Evolutionary conservation across 768 basidiomycete genomes (phyloP).

Genomic region (Crucibulum laeve): DNA sequence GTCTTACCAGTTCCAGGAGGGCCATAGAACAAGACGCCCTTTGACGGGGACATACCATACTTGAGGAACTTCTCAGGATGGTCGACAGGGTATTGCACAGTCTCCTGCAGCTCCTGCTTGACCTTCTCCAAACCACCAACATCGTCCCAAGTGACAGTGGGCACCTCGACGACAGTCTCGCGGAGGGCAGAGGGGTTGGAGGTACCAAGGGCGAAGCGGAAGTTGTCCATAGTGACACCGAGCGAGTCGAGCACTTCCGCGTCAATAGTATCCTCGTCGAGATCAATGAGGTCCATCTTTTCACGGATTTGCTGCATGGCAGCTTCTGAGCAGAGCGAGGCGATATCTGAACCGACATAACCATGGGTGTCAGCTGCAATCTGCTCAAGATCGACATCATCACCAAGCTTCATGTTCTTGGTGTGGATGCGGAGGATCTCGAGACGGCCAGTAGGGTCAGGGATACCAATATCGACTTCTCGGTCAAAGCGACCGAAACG

Average conservation of each 20-base stretch:
- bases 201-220: slow-evolving; percentile 96
- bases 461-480: slow-evolving; percentile 99
- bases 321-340: slow-evolving; percentile 96
- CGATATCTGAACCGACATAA: slow-evolving; percentile 97
- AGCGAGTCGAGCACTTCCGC: slow-evolving; percentile 98
- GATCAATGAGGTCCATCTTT: slow-evolving; percentile 98
- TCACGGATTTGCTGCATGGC: slow-evolving; percentile 99
- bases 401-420: slow-evolving; percentile 98
- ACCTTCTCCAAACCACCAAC: slow-evolving; percentile 99
- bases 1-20: slow-evolving; percentile 99
- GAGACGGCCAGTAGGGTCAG: slow-evolving; percentile 97
- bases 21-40: slow-evolving; percentile 99
- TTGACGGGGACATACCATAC: slow-evolving; percentile 99
- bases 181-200: slow-evolving; percentile 98
- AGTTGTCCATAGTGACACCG: slow-evolving; percentile 99
- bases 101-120: slow-evolving; percentile 98
- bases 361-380: slow-evolving; percentile 99
- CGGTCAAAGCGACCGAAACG: slow-evolving; percentile 99
- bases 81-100: slow-evolving; percentile 99
- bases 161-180: slow-evolving; percentile 99
- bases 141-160: slow-evolving; percentile 98
- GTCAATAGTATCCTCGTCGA: slow-evolving; percentile 97
- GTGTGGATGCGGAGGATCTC: slow-evolving; percentile 99
- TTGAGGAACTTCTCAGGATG: slow-evolving; percentile 99
- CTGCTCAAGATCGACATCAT: slow-evolving; percentile 98